A percentile compares a stretch with the other conserved stretches of the same genome.
These are phyloP conservation scores for Oryza brachyantha DNA, from an alignment of 176 grass and related monocot genomes.

Conservation along the genomic window DNA sequence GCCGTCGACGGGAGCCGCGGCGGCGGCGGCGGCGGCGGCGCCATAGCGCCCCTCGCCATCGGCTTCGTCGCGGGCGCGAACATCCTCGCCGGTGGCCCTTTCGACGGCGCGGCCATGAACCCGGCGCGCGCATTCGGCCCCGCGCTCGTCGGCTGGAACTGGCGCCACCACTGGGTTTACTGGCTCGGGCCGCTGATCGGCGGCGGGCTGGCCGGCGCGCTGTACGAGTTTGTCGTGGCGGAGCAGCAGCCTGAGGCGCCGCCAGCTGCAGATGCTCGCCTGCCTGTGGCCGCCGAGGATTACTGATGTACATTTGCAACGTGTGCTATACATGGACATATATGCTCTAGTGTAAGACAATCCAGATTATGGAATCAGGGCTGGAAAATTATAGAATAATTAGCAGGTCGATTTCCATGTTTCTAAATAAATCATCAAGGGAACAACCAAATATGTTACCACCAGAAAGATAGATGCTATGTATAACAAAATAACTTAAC, in stretches of 20 bases:
- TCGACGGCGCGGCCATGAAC: slow-evolving; percentile 92
- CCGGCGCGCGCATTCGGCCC: slow-evolving; percentile 76
- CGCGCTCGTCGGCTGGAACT: slow-evolving; percentile 75
- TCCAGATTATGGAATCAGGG: neutral
- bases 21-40: neutral
- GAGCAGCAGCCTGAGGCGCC: slow-evolving; percentile 37
- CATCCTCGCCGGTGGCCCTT: slow-evolving; percentile 72
- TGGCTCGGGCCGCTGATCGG: slow-evolving; percentile 82
- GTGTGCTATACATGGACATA: neutral
- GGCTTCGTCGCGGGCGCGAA: slow-evolving; percentile 77
- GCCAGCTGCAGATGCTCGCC: neutral
- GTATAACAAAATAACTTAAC: neutral
- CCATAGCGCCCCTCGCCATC: slow-evolving; percentile 64
- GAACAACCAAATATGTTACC: neutral
- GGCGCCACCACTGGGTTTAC: slow-evolving; percentile 84
- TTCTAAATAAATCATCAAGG: neutral
- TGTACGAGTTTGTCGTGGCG: slow-evolving; percentile 69
- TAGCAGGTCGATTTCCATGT: neutral
- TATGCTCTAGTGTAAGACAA: neutral
- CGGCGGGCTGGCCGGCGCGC: slow-evolving; percentile 44
- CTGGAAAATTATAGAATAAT: neutral
- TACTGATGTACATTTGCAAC: slow-evolving; percentile 27
- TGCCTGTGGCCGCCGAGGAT: slow-evolving; percentile 17
- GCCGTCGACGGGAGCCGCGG: slow-evolving; percentile 45
- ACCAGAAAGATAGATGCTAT: neutral